A percentile compares a stretch with the other conserved stretches of the same genome.
phyloP scores from a whole-genome alignment of 2,329 filamentous ascomycete genomes.

The Tolypocladium cylindrosporum region DNA sequence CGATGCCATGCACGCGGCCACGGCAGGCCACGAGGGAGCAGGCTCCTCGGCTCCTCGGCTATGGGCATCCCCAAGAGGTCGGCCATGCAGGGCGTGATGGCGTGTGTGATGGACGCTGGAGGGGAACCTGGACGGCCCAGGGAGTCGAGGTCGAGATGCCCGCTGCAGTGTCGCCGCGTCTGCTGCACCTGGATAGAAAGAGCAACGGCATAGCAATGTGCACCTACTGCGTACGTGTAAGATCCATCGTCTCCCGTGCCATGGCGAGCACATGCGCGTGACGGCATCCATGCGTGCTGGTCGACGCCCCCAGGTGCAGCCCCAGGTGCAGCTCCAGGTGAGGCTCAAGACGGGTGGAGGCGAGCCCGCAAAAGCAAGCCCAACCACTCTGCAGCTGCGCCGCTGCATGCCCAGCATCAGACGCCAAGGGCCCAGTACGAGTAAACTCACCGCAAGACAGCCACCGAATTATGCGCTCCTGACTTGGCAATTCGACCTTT shows the following conservation, averaged over 20 bases:
- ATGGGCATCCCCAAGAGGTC: constrained; percentile 1
- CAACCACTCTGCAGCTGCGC: background rate
- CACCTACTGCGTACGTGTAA: background rate
- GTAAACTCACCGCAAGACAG: background rate
- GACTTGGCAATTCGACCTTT: background rate
- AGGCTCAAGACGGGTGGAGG: background rate
- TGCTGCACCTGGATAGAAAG: background rate
- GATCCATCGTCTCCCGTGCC: background rate
- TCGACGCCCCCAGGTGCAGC: background rate
- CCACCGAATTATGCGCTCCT: background rate
- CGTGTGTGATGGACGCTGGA: background rate
- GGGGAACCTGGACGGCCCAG: background rate
- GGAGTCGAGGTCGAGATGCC: background rate
- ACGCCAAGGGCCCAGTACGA: background rate
- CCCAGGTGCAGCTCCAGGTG: background rate
- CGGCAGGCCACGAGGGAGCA: background rate
- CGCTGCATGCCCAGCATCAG: background rate
- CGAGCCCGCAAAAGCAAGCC: background rate
- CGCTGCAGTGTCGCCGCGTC: background rate
- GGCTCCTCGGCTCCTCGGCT: constrained; percentile 4
- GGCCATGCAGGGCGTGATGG: background rate
- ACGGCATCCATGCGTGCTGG: background rate
- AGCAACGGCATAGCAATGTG: background rate
- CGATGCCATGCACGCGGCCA: background rate
- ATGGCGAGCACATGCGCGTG: background rate